Conservation (phyloP, 257 asterid species). For the Craterostigma plantagineum region DNA sequence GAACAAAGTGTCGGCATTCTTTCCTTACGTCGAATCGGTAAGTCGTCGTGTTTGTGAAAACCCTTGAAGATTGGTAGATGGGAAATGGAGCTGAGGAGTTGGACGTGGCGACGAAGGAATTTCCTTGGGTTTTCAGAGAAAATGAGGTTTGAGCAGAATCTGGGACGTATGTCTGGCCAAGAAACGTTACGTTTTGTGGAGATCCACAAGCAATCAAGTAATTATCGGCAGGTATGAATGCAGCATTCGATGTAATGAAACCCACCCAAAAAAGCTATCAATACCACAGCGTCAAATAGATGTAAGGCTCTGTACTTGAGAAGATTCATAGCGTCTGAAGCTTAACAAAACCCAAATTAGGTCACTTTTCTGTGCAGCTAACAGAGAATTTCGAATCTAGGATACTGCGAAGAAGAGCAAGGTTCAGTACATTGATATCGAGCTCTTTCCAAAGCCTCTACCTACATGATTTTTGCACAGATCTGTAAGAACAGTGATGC, state of each 20-base stretch:
- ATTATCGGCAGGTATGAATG: slow-evolving; percentile 39
- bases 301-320: no score
- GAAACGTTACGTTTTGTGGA: slow-evolving; percentile 37
- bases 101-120: slow-evolving; percentile 28
- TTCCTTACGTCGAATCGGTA: slow-evolving; percentile 25
- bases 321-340: no score
- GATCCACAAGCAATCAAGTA: slow-evolving; percentile 59
- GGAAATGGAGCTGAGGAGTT: slow-evolving; percentile 45
- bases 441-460: no score
- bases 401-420: no score
- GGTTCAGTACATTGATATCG: no score
- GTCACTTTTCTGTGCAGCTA: no score
- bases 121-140: slow-evolving; percentile 22
- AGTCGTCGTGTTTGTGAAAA: slow-evolving; percentile 32
- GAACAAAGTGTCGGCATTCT: slow-evolving; percentile 56
- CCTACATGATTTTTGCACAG: no score
- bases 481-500: no score
- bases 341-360: no score
- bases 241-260: slow-evolving; percentile 15
- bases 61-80: slow-evolving; percentile 37
- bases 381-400: no score
- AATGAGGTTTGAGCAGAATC: slow-evolving; percentile 29
- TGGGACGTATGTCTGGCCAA: slow-evolving; percentile 32
- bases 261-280: slow-evolving; percentile 10
- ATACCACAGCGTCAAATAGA: slow-evolving; percentile 18